Conservation (phyloP, 768 basidiomycete species). For the Calocybe indica region DNA sequence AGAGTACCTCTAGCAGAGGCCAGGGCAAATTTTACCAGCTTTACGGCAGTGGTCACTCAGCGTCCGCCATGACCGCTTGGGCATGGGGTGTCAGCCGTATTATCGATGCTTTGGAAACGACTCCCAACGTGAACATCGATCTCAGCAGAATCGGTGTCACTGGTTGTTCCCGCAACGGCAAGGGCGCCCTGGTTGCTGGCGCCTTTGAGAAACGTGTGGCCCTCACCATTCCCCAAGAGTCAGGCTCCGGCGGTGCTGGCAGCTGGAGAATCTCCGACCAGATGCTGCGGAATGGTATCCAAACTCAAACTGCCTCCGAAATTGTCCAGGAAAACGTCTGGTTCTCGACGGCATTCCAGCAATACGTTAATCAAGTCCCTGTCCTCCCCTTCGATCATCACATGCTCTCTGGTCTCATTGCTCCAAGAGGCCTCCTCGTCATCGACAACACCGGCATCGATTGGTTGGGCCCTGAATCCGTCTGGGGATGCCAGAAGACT, state of each 20-base stretch:
- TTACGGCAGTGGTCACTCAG: constrained; percentile 40
- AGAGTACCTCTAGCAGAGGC: constrained; percentile 38
- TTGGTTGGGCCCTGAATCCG: constrained; percentile 48
- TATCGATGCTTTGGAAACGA: constrained; percentile 53
- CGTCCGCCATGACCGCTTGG: constrained; percentile 56
- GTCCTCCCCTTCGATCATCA: constrained; percentile 58
- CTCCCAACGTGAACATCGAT: constrained; percentile 41
- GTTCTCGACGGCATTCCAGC: constrained; percentile 47
- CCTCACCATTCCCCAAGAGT: constrained; percentile 58
- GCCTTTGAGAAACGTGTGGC: constrained; percentile 55
- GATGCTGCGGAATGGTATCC: constrained; percentile 34
- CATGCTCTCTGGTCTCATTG: constrained; percentile 46
- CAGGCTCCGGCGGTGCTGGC: constrained; percentile 53
- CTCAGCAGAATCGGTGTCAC: constrained; percentile 44
- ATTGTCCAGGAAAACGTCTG: constrained; percentile 60
- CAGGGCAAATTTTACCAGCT: constrained; percentile 53
- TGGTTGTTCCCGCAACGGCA: constrained; percentile 57
- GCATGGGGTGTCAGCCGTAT: constrained; percentile 56
- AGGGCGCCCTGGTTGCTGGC: constrained; percentile 53
- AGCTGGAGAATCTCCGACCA: constrained; percentile 55
- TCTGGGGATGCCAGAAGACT: constrained; percentile 46
- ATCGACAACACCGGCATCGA: constrained; percentile 52
- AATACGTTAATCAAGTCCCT: constrained; percentile 38
- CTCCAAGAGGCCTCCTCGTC: constrained; percentile 46
- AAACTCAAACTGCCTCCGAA: constrained; percentile 49